These are phyloP conservation scores for Mycena crocata DNA, from an alignment of 768 basidiomycete species.

Conservation along the genomic window DNA sequence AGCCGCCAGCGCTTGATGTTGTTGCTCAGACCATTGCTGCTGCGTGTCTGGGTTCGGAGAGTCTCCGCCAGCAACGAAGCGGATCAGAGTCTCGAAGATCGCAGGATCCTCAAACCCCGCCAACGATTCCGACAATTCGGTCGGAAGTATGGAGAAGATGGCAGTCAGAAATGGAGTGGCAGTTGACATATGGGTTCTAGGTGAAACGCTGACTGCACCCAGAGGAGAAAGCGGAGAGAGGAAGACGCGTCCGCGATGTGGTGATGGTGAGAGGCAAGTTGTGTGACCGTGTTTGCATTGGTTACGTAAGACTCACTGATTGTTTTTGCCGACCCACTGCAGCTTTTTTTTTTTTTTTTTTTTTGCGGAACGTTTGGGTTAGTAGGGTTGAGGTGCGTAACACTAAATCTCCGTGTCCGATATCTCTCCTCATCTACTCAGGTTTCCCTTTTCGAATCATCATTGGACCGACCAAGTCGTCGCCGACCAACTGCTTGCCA, in stretches of 20 bases:
- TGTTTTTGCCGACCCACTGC: too few relatives aligned
- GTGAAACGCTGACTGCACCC: neutral
- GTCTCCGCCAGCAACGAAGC: constrained; percentile 56
- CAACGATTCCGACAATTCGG: constrained; percentile 20
- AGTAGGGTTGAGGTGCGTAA: too few relatives aligned
- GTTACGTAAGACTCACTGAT: too few relatives aligned
- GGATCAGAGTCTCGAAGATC: constrained; percentile 55
- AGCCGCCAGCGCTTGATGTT: constrained; percentile 43
- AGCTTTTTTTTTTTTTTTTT: too few relatives aligned
- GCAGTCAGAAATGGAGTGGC: constrained; percentile 24
- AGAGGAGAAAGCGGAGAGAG: neutral
- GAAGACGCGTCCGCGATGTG: constrained; percentile 9
- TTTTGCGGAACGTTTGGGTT: too few relatives aligned
- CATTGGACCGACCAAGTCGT: too few relatives aligned
- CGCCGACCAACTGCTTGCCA: too few relatives aligned
- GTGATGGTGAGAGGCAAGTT: too few relatives aligned
- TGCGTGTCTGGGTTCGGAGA: constrained; percentile 43
- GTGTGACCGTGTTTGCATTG: too few relatives aligned
- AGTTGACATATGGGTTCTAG: constrained; percentile 8
- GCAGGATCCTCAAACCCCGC: constrained; percentile 11
- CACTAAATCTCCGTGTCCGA: too few relatives aligned
- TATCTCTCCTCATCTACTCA: too few relatives aligned
- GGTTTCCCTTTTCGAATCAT: too few relatives aligned
- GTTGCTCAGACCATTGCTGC: constrained; percentile 53
- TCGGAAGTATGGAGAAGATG: constrained; percentile 16